Conservation (phyloP, 768 basidiomycete genomes). For the Tricholoma flavovirens region DNA sequence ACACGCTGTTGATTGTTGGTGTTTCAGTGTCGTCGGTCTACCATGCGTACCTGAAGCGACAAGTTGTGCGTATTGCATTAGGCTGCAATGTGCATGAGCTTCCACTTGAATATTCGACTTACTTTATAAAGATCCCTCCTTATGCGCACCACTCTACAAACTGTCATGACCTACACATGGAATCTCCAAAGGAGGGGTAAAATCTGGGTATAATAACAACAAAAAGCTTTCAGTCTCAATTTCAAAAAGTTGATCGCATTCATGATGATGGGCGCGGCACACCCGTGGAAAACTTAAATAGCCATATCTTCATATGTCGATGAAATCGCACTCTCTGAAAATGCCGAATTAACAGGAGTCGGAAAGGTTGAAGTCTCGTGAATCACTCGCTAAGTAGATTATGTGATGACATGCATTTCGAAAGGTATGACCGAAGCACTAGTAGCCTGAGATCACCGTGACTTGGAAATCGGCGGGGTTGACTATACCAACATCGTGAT, state of each 20-base stretch:
- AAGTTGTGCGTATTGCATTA: too few species aligned
- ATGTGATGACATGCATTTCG: too few species aligned
- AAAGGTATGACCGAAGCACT: too few species aligned
- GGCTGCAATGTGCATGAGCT: too few species aligned
- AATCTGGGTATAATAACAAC: not conserved
- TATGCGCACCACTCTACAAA: conserved; percentile 10
- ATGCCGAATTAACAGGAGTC: not conserved
- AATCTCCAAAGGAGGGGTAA: not conserved
- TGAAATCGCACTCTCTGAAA: conserved; percentile 33
- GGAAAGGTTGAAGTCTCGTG: not conserved
- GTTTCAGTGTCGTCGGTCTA: not conserved
- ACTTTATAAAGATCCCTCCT: not conserved
- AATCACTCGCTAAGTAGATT: not conserved
- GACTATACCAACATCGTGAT: too few species aligned
- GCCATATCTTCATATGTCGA: conserved; percentile 27
- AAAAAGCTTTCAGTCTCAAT: not conserved
- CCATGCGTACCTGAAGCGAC: too few species aligned
- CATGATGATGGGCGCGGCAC: conserved; percentile 12
- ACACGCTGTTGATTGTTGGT: not conserved
- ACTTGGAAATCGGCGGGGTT: too few species aligned
- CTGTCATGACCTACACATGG: not conserved
- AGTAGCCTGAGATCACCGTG: too few species aligned
- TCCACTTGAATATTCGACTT: too few species aligned
- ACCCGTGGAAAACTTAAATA: conserved; percentile 21
- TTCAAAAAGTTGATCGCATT: not conserved